These are phyloP conservation scores for Metschnikowia borealis DNA, from an alignment of 805 yeast genomes.

Conservation along the genomic window DNA sequence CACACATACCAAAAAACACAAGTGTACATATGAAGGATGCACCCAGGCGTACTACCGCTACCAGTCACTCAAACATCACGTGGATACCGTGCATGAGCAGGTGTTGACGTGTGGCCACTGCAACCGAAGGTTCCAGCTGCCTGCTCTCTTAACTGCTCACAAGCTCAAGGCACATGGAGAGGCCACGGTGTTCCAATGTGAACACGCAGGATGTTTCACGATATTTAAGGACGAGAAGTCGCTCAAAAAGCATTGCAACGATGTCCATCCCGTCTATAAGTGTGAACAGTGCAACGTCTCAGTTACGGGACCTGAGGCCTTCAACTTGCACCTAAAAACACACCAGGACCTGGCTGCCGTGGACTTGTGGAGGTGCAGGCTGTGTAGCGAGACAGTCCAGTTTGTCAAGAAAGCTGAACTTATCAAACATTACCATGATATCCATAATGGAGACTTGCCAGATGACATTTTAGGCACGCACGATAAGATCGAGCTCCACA, in stretches of 20 bases:
- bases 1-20: constrained; percentile 54
- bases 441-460: constrained; percentile 42
- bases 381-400: constrained; percentile 38
- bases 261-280: constrained; percentile 65
- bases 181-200: constrained; percentile 54
- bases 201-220: constrained; percentile 54
- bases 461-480: constrained; percentile 26
- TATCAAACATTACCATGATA: constrained; percentile 49
- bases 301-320: constrained; percentile 69
- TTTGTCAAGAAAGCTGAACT: constrained; percentile 58
- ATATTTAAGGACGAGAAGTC: constrained; percentile 71
- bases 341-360: constrained; percentile 45
- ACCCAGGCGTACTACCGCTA: constrained; percentile 65
- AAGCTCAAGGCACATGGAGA: constrained; percentile 60
- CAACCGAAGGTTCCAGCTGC: constrained; percentile 58
- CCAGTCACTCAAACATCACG: constrained; percentile 72
- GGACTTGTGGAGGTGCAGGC: constrained; percentile 65
- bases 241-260: constrained; percentile 64
- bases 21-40: constrained; percentile 62
- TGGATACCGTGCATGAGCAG: constrained; percentile 55
- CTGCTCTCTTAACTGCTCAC: constrained; percentile 64
- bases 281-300: constrained; percentile 66
- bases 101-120: constrained; percentile 60
- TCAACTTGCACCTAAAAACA: constrained; percentile 63
- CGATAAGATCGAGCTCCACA: constrained; percentile 22